Percentiles rank a stretch among this genome's conserved stretches.
Conservation (phyloP, 345 rosid genomes). For the Citrus mangshanensis region DNA sequence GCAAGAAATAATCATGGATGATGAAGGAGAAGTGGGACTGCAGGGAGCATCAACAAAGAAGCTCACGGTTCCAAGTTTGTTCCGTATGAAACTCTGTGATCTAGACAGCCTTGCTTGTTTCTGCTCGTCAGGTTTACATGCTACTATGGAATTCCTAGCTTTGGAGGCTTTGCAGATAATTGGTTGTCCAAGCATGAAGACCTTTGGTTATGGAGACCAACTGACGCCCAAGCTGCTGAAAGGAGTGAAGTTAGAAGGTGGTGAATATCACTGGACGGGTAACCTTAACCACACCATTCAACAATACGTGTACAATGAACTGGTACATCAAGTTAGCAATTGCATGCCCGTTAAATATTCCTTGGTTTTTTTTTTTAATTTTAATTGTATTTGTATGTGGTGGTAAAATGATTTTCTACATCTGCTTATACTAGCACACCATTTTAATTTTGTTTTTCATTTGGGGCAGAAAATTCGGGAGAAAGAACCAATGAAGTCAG, state of each 20-base stretch:
- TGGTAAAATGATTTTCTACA: no score
- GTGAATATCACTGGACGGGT: neutral
- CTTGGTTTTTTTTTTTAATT: no score
- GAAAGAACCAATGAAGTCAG: no score
- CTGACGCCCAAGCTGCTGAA: neutral
- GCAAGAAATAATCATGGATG: neutral
- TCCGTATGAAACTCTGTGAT: rapidly evolving
- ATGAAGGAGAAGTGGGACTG: neutral
- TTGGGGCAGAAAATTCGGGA: no score
- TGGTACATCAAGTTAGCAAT: no score
- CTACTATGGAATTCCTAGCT: neutral
- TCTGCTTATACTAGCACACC: no score
- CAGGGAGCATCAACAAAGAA: neutral
- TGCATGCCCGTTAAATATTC: no score
- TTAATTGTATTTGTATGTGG: no score
- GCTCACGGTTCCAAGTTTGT: neutral
- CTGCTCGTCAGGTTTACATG: neutral
- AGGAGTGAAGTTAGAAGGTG: rapidly evolving
- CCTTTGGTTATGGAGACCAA: neutral
- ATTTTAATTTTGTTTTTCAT: no score
- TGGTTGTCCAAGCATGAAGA: neutral
- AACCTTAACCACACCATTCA: neutral
- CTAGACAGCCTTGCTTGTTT: neutral
- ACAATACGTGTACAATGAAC: no score
- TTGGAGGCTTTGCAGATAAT: neutral